These are phyloP conservation scores for Aegilops bicornis DNA, from an alignment of 176 grass and related monocot genomes.

Conservation along the genomic window DNA sequence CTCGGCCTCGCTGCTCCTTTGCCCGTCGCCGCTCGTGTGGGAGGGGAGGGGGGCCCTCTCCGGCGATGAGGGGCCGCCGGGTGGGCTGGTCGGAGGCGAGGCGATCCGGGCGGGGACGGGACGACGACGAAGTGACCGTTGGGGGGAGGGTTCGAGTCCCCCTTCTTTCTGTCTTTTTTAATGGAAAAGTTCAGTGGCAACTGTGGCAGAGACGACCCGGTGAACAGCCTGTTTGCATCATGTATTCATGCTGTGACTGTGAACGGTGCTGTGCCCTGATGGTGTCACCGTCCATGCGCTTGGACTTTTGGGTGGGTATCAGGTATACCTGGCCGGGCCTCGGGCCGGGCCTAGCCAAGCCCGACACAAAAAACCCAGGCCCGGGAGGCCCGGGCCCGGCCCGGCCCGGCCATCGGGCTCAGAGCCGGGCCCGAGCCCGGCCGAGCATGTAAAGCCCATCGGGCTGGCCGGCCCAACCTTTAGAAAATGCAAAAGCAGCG, in stretches of 20 bases:
- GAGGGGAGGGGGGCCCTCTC: not conserved
- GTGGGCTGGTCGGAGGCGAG: not conserved
- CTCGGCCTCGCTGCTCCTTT: not conserved
- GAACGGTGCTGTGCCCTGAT: not conserved
- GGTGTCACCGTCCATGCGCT: not conserved
- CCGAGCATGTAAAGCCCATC: too few relatives aligned
- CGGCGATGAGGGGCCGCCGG: not conserved
- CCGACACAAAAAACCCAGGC: too few relatives aligned
- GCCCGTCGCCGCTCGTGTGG: not conserved
- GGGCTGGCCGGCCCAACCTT: too few relatives aligned
- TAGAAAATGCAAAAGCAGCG: too few relatives aligned
- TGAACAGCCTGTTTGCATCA: not conserved
- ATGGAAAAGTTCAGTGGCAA: not conserved
- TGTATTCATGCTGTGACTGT: not conserved
- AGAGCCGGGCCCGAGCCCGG: too few relatives aligned
- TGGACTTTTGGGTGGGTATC: too few relatives aligned
- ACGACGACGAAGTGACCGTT: conserved; percentile 10
- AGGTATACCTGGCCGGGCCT: too few relatives aligned
- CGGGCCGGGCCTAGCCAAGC: too few relatives aligned
- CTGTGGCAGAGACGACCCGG: not conserved
- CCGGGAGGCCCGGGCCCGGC: too few relatives aligned
- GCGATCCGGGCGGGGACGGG: not conserved
- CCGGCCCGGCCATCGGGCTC: too few relatives aligned
- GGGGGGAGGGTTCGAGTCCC: not conserved
- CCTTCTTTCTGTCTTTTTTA: not conserved